A percentile compares a stretch with the other conserved stretches of the same genome.
phyloP scores from a whole-genome alignment of 345 rosid genomes.

The Populus euphratica region DNA sequence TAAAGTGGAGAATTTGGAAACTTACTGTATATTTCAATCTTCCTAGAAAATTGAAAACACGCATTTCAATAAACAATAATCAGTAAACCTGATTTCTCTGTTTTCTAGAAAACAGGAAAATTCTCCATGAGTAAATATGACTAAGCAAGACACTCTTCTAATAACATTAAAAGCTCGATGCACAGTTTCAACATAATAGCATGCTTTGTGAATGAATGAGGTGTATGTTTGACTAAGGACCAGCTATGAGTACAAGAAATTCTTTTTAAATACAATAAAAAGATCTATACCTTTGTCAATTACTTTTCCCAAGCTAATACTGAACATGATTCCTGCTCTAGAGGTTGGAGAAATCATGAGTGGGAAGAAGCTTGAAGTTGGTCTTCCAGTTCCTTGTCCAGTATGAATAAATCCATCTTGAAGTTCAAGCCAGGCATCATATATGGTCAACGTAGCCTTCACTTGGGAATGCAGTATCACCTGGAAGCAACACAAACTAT shows the following conservation, averaged over 20 bases:
- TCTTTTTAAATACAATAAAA: not conserved
- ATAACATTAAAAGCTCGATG: too few relatives aligned
- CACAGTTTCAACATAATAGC: too few relatives aligned
- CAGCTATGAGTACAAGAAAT: too few relatives aligned
- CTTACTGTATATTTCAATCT: too few relatives aligned
- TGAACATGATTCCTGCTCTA: constrained; percentile 72
- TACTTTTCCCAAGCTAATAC: constrained; percentile 54
- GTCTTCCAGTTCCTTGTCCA: constrained; percentile 71
- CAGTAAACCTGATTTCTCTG: too few relatives aligned
- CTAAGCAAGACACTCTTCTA: too few relatives aligned
- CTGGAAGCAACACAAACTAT: constrained; percentile 37
- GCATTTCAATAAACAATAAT: too few relatives aligned
- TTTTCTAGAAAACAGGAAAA: too few relatives aligned
- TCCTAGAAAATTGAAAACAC: too few relatives aligned
- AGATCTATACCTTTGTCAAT: constrained; percentile 43
- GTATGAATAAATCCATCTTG: constrained; percentile 83
- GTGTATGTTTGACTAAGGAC: too few relatives aligned
- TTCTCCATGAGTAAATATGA: too few relatives aligned
- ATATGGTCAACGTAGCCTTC: constrained; percentile 72
- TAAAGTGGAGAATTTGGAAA: too few relatives aligned
- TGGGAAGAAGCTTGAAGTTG: constrained; percentile 71
- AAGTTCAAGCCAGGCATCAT: constrained; percentile 92
- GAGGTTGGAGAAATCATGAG: constrained; percentile 76
- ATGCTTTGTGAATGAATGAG: not conserved
- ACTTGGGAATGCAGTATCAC: constrained; percentile 86